phyloP scores from a whole-genome alignment of 306 rosid genomes.

The Astragalus glycyphyllos region DNA sequence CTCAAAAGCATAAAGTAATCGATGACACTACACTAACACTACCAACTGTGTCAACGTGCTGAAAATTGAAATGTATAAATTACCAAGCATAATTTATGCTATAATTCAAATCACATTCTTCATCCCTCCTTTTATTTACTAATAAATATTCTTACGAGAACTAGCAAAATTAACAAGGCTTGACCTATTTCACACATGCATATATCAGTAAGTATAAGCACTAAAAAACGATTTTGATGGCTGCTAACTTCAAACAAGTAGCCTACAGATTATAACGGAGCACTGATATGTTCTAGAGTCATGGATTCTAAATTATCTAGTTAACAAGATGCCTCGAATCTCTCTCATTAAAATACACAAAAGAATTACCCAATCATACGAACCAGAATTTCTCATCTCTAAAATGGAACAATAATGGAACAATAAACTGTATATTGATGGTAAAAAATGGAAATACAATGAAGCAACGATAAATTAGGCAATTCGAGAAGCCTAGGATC shows the following conservation, averaged over 20 bases:
- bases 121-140: background rate
- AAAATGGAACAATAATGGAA: too few relatives aligned
- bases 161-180: slow-evolving; percentile 5
- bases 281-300: slow-evolving; percentile 10
- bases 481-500: too few relatives aligned
- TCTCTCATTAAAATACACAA: slow-evolving; percentile 4
- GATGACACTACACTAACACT: background rate
- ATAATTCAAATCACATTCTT: slow-evolving; percentile 18
- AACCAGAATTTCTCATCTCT: too few relatives aligned
- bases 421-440: too few relatives aligned
- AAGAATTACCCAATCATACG: background rate
- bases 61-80: slow-evolving; percentile 4
- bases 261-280: background rate
- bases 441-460: too few relatives aligned
- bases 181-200: slow-evolving; percentile 8
- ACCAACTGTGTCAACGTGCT: background rate
- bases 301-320: slow-evolving; percentile 8
- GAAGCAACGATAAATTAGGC: too few relatives aligned
- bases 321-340: slow-evolving; percentile 5
- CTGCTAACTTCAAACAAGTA: slow-evolving; percentile 20
- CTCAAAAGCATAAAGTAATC: slow-evolving; percentile 21
- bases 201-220: background rate
- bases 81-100: slow-evolving; percentile 2
- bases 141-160: background rate
- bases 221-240: background rate